phyloP scores from a whole-genome alignment of 148 eudicot genomes.

The Rhododendron ovatum region DNA sequence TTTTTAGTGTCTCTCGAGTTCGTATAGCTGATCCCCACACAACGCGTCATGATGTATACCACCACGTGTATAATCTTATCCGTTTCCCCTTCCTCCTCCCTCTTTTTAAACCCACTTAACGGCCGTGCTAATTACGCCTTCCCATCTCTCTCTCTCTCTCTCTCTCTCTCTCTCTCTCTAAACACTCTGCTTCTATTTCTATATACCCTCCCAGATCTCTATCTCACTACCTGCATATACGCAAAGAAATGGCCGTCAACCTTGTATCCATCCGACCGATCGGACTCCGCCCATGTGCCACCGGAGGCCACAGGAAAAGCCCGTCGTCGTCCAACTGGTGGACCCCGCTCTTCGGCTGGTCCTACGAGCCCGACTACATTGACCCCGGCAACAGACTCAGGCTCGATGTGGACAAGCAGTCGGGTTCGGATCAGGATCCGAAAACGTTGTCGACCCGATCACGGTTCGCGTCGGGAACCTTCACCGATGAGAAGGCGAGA shows the following conservation, averaged over 20 bases:
- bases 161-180: constrained; percentile 2
- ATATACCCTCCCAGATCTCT: too few species aligned
- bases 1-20: too few species aligned
- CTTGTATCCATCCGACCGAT: constrained; percentile 8
- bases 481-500: constrained; percentile 43
- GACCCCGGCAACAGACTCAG: background rate
- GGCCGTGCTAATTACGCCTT: background rate
- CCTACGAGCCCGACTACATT: too few species aligned
- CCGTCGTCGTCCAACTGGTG: background rate
- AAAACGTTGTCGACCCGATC: background rate
- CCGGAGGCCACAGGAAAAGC: constrained; percentile 14
- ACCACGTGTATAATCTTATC: background rate
- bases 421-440: background rate
- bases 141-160: background rate
- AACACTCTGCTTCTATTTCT: background rate
- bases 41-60: too few species aligned
- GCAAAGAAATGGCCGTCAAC: constrained; percentile 11
- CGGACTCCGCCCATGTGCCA: background rate
- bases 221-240: background rate
- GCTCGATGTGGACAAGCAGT: background rate
- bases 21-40: too few species aligned
- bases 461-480: constrained; percentile 23
- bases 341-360: too few species aligned
- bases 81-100: background rate
- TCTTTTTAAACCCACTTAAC: background rate